Conservation (phyloP, 768 basidiomycete genomes). For the Russula griseocarnosa region DNA sequence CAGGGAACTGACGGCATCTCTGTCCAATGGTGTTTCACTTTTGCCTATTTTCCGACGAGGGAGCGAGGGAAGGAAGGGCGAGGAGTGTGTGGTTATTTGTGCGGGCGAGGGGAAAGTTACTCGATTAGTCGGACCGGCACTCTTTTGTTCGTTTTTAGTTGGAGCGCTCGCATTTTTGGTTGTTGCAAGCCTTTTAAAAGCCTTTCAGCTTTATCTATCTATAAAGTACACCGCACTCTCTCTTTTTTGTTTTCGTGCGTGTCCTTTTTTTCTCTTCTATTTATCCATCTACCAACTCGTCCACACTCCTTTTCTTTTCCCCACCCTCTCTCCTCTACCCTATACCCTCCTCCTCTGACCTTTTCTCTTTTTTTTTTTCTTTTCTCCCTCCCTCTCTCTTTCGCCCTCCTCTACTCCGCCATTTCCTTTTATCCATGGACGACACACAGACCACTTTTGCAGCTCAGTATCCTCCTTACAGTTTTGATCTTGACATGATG, state of each 20-base stretch:
- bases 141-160: conserved; percentile 1
- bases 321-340: conserved; percentile 34
- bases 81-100: background rate
- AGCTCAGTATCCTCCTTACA: conserved; percentile 64
- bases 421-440: conserved; percentile 48
- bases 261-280: conserved; percentile 35
- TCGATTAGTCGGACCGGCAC: background rate
- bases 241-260: conserved; percentile 43
- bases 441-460: conserved; percentile 70
- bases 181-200: conserved; percentile 21
- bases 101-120: background rate
- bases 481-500: conserved; percentile 89
- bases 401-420: conserved; percentile 21
- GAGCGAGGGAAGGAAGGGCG: conserved; percentile 8
- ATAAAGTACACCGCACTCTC: conserved; percentile 36
- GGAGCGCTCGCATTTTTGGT: conserved; percentile 22
- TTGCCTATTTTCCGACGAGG: conserved; percentile 35
- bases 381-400: conserved; percentile 27
- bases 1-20: conserved; percentile 68
- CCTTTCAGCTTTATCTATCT: conserved; percentile 35
- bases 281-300: conserved; percentile 31
- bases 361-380: conserved; percentile 44
- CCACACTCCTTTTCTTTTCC: conserved; percentile 30
- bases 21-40: conserved; percentile 67
- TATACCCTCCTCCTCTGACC: conserved; percentile 52